Evolutionary conservation across 495 filamentous ascomycete species (phyloP).

Genomic region (Penicillium bovifimosum): DNA sequence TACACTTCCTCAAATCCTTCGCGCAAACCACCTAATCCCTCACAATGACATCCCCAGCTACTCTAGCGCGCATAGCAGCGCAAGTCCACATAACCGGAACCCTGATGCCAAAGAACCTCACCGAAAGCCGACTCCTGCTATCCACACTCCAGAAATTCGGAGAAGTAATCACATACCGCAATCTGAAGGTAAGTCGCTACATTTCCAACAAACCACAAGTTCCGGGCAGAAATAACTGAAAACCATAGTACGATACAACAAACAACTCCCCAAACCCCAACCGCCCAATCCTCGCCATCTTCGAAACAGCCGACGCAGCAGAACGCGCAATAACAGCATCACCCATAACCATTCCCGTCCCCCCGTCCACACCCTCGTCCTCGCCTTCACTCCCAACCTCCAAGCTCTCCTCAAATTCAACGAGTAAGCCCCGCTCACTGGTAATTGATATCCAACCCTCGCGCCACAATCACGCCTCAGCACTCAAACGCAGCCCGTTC

Average conservation of each 20-base stretch:
- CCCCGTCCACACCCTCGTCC: not conserved
- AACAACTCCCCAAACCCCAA: constrained; percentile 11
- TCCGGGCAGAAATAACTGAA: not conserved
- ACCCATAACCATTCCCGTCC: constrained; percentile 22
- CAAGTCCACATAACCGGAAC: constrained; percentile 59
- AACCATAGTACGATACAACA: constrained; percentile 11
- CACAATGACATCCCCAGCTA: constrained; percentile 10
- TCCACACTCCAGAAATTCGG: constrained; percentile 68
- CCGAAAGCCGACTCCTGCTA: constrained; percentile 67
- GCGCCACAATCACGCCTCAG: constrained; percentile 22
- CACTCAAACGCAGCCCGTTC: constrained; percentile 31
- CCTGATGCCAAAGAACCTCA: constrained; percentile 58
- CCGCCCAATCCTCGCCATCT: constrained; percentile 29
- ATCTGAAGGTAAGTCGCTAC: constrained; percentile 49
- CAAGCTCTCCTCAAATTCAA: not conserved
- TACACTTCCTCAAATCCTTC: not conserved
- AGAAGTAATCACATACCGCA: constrained; percentile 70
- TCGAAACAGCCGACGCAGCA: constrained; percentile 32
- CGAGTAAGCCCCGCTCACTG: constrained; percentile 7
- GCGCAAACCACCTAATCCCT: not conserved
- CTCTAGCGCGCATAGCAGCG: constrained; percentile 14
- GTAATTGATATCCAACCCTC: constrained; percentile 25
- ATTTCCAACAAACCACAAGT: not conserved
- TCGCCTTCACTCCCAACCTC: not conserved
- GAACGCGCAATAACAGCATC: constrained; percentile 30